phyloP scores from a whole-genome alignment of 306 rosid species.

The Heteromeles arbutifolia region DNA sequence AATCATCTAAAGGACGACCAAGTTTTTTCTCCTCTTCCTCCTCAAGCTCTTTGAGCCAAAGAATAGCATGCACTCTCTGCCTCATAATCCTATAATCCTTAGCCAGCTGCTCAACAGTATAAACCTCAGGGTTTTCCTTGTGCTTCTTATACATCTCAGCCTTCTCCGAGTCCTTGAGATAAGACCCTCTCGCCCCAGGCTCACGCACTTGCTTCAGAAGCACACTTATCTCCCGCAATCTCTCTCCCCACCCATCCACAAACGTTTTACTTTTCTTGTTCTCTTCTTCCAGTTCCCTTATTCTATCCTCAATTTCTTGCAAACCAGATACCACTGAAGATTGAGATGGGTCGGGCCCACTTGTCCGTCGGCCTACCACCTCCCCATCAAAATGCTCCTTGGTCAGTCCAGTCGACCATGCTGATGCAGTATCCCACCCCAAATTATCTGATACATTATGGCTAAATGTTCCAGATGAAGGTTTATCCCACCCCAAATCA shows the following conservation, averaged over 20 bases:
- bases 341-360: conserved; percentile 5
- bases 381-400: conserved; percentile 80
- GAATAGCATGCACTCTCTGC: conserved; percentile 95
- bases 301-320: conserved; percentile 51
- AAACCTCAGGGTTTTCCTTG: conserved; percentile 63
- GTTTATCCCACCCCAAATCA: not conserved
- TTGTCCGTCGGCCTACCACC: conserved; percentile 20
- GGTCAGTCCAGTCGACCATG: conserved; percentile 72
- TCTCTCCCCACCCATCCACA: conserved; percentile 52
- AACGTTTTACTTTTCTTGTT: conserved; percentile 33
- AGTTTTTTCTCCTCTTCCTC: conserved; percentile 81
- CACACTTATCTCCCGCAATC: conserved; percentile 45
- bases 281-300: conserved; percentile 48
- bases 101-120: conserved; percentile 75
- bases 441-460: not conserved
- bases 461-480: not conserved
- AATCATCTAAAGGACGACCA: conserved; percentile 77
- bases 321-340: conserved; percentile 26
- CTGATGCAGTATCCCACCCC: not conserved
- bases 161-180: conserved; percentile 82
- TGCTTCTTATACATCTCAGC: conserved; percentile 74
- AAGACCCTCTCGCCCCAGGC: conserved; percentile 87
- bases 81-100: conserved; percentile 89
- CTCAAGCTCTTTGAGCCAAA: conserved; percentile 84
- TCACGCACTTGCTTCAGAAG: conserved; percentile 68